Evolutionary conservation across 345 rosid genomes (phyloP), one percentile per base, ranked within the genome.

Genomic region (Syzygium aromaticum): DNA sequence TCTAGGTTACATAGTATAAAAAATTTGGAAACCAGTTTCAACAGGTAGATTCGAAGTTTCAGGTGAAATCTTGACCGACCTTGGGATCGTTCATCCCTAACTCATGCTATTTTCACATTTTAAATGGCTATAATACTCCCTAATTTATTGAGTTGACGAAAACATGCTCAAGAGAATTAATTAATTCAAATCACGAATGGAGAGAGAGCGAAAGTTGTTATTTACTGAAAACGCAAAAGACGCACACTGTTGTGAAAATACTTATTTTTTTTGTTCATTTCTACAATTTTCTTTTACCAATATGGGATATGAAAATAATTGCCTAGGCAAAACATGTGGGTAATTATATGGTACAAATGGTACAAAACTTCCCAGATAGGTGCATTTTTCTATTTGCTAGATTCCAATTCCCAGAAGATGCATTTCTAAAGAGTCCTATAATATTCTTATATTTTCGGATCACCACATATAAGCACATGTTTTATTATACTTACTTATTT

Each of bases 201-300:
- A n/a, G 73, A n/a, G 38, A n/a, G 33, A 54, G 1, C 13, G 8
- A 14, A 63, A 16, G 10, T 28, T 28, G 2, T 28, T 63, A 13
- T 63, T n/a, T 61, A n/a, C 1, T n/a, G 1, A n/a, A n/a, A 63
- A 0, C 2, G 5, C 10, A 28, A 63, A 30, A 28, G 5, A 1
- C 2, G 13, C 4, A 4, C 3, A 4, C 25, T 57, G 5, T 10
- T 57, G 14, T 12, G 28, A 57, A 57, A 23, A 6, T 43, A 43
- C 46, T 43, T 57, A 23, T 57, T 57, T 57, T 57, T 5, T 57
- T 57, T 11, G 7, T 13, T 12, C 73, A 14, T 61, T 16, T 61
- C 38, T 61, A 13, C 73, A n/a, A 61, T 61, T 61, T 61, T 61
- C 38, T n/a, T 61, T n/a, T 61, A 15, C 15, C 19, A n/a, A n/a